A percentile compares a stretch with the other conserved stretches of the same genome.
phyloP scores from a whole-genome alignment of 2,329 filamentous ascomycete genomes.

The Fusarium musae region DNA sequence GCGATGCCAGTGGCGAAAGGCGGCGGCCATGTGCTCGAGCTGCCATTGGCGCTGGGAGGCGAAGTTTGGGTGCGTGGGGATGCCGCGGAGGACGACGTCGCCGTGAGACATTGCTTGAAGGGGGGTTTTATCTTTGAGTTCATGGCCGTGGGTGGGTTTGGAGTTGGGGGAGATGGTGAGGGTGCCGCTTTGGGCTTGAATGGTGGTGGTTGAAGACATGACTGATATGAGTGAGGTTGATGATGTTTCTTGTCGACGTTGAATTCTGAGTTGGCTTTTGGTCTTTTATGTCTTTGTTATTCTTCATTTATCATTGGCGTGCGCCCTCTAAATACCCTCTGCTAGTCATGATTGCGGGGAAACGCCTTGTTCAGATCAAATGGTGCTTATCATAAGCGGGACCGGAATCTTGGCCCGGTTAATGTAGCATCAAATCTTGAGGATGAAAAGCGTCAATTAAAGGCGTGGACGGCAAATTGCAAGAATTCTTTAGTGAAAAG shows the following conservation, averaged over 20 bases:
- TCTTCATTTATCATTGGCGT: neutral
- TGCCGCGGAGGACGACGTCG: slow-evolving; percentile 38
- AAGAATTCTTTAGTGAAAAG: neutral
- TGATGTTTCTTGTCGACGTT: accelerated
- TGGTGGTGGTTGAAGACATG: neutral
- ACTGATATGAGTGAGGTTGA: too few relatives aligned
- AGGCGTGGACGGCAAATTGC: neutral
- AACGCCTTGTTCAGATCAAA: neutral
- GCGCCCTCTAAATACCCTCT: slow-evolving; percentile 31
- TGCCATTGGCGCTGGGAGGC: slow-evolving; percentile 44
- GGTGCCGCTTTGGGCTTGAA: neutral
- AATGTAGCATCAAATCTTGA: neutral
- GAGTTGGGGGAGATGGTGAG: slow-evolving; percentile 13
- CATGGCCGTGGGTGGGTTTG: slow-evolving; percentile 36
- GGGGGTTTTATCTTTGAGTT: slow-evolving; percentile 39
- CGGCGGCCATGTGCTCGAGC: slow-evolving; percentile 71
- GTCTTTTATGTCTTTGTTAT: neutral
- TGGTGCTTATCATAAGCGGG: slow-evolving; percentile 19
- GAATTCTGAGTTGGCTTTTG: accelerated
- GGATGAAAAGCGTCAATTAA: neutral
- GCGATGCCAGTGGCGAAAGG: slow-evolving; percentile 74
- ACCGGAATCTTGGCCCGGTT: neutral
- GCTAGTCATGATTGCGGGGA: neutral
- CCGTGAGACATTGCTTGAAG: slow-evolving; percentile 44
- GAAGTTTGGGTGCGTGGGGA: slow-evolving; percentile 42